Conservation (phyloP, 257 asterid genomes). For the Solanum rostratum region DNA sequence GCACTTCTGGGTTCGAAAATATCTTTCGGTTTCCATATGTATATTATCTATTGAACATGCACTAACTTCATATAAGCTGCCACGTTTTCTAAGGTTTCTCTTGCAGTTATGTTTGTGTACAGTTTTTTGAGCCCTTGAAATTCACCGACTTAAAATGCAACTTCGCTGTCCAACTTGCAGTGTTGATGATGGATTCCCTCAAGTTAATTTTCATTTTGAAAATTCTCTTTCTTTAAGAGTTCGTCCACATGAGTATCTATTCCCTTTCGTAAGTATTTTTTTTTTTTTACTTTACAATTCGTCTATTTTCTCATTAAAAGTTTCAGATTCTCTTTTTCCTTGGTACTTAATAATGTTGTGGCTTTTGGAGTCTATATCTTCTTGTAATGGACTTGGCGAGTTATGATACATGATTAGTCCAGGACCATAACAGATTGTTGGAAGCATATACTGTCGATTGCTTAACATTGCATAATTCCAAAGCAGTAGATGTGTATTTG, state of each 20-base stretch:
- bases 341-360: neutral
- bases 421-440: neutral
- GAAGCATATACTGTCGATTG: neutral
- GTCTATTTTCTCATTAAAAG: neutral
- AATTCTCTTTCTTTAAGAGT: constrained; percentile 72
- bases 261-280: constrained; percentile 76
- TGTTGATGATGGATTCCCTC: constrained; percentile 89
- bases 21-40: neutral
- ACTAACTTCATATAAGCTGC: neutral
- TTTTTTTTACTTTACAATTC: neutral
- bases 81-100: neutral
- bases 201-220: constrained; percentile 77
- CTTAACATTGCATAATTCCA: neutral
- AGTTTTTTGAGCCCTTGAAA: neutral
- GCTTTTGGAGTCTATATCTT: neutral
- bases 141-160: neutral
- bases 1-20: neutral
- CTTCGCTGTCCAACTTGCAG: constrained; percentile 41
- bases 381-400: neutral
- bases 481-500: neutral
- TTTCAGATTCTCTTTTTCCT: neutral
- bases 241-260: constrained; percentile 85
- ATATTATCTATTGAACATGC: neutral
- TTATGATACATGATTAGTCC: neutral
- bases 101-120: neutral